Evolutionary conservation across 2,329 filamentous ascomycete genomes (phyloP).

Genomic region (Aureobasidium sp.): DNA sequence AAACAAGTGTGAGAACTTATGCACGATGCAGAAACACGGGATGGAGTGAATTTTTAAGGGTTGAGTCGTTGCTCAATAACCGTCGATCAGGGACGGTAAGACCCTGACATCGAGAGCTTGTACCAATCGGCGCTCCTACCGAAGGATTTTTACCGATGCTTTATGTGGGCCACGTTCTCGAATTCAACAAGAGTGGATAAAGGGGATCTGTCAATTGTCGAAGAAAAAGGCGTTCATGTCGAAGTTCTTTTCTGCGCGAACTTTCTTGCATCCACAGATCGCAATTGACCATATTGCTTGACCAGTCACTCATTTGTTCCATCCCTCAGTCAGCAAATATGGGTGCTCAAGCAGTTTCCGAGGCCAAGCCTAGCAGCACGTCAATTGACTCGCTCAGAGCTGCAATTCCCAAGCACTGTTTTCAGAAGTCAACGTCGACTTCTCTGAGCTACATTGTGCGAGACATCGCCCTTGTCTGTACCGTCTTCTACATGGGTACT

Average conservation of each 20-base stretch:
- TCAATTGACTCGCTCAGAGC: slow-evolving; percentile 8
- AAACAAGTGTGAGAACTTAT: not conserved
- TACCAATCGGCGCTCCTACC: not conserved
- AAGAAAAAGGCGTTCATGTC: slow-evolving; percentile 5
- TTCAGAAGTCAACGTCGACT: slow-evolving; percentile 68
- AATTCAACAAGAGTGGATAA: slow-evolving; percentile 11
- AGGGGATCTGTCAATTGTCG: not conserved
- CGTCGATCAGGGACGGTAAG: not conserved
- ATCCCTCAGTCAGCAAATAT: not conserved
- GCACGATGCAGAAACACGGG: slow-evolving; percentile 1
- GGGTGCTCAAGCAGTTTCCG: not conserved
- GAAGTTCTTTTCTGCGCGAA: slow-evolving; percentile 6
- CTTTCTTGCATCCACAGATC: slow-evolving; percentile 10
- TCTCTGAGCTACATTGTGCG: slow-evolving; percentile 78
- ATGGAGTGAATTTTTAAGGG: not conserved
- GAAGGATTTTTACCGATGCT: not conserved
- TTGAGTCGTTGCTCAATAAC: not conserved
- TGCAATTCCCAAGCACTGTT: slow-evolving; percentile 97
- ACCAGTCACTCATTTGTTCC: slow-evolving; percentile 1
- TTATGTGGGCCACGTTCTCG: slow-evolving; percentile 6
- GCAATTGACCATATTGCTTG: slow-evolving; percentile 3
- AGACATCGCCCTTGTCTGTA: slow-evolving; percentile 63
- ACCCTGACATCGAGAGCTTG: not conserved
- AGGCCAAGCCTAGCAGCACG: not conserved
- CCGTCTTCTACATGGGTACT: slow-evolving; percentile 81